Evolutionary conservation across 257 asterid genomes (phyloP).

Genomic region (Solanum chaucha): DNA sequence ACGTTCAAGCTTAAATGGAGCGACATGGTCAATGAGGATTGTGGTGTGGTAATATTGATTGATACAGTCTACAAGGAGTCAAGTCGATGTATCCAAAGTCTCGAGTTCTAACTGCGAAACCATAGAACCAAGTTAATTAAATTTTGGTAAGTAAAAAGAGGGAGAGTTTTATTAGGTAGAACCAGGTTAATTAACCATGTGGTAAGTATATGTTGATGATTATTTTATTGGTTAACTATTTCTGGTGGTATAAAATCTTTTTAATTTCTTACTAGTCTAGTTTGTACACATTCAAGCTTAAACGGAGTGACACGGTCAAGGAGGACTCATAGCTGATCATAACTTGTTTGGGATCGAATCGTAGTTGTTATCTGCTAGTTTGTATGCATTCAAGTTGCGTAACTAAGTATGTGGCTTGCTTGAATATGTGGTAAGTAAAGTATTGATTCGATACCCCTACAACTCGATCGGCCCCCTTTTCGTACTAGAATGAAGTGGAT

Average conservation of each 20-base stretch:
- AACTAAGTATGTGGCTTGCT: too few relatives aligned
- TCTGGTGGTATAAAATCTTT: background rate
- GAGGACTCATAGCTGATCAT: background rate
- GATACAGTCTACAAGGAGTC: too few relatives aligned
- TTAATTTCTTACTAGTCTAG: background rate
- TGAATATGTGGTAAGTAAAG: too few relatives aligned
- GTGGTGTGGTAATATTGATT: background rate
- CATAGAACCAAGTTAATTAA: too few relatives aligned
- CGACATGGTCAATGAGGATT: background rate
- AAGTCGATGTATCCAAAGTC: too few relatives aligned
- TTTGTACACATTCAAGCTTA: background rate
- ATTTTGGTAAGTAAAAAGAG: too few relatives aligned
- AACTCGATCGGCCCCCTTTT: too few relatives aligned
- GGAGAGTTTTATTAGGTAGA: too few relatives aligned
- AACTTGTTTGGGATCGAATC: background rate
- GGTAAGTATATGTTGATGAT: background rate
- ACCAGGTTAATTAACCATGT: too few relatives aligned
- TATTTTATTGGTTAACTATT: background rate
- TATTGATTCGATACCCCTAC: too few relatives aligned
- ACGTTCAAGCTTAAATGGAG: background rate
- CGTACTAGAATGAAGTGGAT: too few relatives aligned
- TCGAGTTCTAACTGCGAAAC: too few relatives aligned
- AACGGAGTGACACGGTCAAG: background rate
- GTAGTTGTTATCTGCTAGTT: background rate
- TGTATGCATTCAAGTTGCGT: background rate